phyloP scores from a whole-genome alignment of 2,329 filamentous ascomycete genomes.

The Iodosphaeria phyllophila region DNA sequence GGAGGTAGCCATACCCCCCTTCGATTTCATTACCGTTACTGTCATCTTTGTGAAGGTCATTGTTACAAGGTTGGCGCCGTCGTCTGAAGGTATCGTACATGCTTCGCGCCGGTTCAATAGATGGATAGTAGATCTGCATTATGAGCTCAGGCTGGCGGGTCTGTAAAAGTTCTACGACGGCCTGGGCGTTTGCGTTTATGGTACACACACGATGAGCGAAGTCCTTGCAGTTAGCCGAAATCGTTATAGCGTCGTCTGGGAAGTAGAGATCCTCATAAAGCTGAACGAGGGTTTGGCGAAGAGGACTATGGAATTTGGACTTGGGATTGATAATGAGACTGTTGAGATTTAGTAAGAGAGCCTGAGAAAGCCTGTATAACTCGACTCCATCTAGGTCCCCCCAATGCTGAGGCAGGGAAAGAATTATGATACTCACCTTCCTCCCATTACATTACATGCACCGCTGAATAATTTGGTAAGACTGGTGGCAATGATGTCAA shows the following conservation, averaged over 20 bases:
- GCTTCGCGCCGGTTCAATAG: slow-evolving; percentile 46
- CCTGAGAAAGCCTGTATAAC: not conserved
- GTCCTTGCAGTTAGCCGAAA: slow-evolving; percentile 91
- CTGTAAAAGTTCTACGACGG: slow-evolving; percentile 55
- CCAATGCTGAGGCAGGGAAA: not conserved
- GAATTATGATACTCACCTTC: slow-evolving; percentile 15
- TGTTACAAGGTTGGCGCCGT: too few species aligned
- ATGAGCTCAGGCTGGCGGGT: slow-evolving; percentile 39
- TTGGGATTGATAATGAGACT: slow-evolving; percentile 46
- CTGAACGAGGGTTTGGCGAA: slow-evolving; percentile 46
- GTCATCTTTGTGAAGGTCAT: not conserved
- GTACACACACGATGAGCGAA: slow-evolving; percentile 68
- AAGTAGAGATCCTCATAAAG: slow-evolving; percentile 84
- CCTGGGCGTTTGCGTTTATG: slow-evolving; percentile 72
- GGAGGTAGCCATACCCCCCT: slow-evolving; percentile 80
- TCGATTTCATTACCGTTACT: too few species aligned
- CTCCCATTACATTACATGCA: slow-evolving; percentile 97
- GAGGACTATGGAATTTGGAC: slow-evolving; percentile 44
- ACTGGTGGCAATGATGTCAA: slow-evolving; percentile 85
- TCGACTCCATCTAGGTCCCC: not conserved
- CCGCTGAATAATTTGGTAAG: slow-evolving; percentile 95
- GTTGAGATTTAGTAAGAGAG: not conserved
- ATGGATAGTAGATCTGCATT: slow-evolving; percentile 74
- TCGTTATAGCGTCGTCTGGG: slow-evolving; percentile 83
- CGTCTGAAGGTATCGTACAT: slow-evolving; percentile 61